Evolutionary conservation across 2,329 filamentous ascomycete species (phyloP).

Genomic region (Colletotrichum shisoi): DNA sequence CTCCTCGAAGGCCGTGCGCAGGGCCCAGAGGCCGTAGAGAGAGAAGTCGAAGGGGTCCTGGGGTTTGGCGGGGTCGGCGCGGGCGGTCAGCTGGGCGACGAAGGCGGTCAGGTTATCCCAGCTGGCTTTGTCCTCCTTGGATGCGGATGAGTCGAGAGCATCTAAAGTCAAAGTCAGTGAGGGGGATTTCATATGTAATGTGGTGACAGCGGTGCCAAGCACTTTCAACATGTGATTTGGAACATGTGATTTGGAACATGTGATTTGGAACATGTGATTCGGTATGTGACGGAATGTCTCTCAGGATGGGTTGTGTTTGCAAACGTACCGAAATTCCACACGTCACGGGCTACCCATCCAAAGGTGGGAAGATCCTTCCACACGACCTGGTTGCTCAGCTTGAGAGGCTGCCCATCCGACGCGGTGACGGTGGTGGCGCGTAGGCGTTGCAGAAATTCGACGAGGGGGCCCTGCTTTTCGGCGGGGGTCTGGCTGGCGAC

Average conservation of each 20-base stretch:
- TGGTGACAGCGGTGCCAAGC: not conserved
- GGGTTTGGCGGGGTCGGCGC: constrained; percentile 18
- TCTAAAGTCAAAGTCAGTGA: constrained; percentile 24
- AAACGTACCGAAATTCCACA: constrained; percentile 44
- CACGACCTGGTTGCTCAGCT: constrained; percentile 39
- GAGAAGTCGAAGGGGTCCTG: constrained; percentile 43
- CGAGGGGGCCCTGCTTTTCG: constrained; percentile 40
- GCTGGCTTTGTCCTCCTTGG: constrained; percentile 25
- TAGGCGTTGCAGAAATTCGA: constrained; percentile 42
- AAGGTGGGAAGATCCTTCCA: constrained; percentile 46
- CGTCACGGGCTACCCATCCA: constrained; percentile 43
- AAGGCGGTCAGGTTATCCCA: constrained; percentile 43
- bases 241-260: too few relatives aligned
- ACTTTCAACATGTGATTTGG: not conserved
- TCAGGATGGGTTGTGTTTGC: too few relatives aligned
- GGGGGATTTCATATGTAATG: not conserved
- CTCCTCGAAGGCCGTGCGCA: constrained; percentile 45
- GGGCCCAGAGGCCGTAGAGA: constrained; percentile 44
- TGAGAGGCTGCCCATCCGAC: constrained; percentile 40
- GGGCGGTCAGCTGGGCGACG: constrained; percentile 44
- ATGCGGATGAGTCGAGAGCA: constrained; percentile 36
- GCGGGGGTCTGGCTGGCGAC: constrained; percentile 40
- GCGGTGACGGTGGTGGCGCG: constrained; percentile 36
- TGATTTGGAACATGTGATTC: too few relatives aligned
- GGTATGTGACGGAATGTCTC: not conserved